Conservation (phyloP, 495 filamentous ascomycete genomes). For the Trichoderma reesei region DNA sequence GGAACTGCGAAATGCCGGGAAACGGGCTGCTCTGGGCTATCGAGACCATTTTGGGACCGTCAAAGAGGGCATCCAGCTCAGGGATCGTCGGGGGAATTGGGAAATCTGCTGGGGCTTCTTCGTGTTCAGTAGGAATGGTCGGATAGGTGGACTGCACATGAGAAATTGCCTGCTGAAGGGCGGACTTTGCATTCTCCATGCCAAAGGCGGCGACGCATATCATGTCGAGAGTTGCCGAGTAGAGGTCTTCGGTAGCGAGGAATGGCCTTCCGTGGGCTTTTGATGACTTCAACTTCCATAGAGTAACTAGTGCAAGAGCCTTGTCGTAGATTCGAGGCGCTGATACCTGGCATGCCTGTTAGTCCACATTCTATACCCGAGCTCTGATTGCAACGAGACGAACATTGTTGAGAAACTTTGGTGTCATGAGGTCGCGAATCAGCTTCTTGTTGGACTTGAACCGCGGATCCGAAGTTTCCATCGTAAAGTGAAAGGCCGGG, state of each 20-base stretch:
- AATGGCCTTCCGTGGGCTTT: conserved; percentile 22
- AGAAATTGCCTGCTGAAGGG: not conserved
- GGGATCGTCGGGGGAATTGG: not conserved
- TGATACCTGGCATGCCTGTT: conserved; percentile 15
- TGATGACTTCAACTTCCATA: conserved; percentile 20
- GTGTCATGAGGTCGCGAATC: conserved; percentile 18
- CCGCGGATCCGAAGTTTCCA: conserved; percentile 10
- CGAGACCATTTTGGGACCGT: not conserved
- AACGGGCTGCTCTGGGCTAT: not conserved
- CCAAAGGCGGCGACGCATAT: conserved; percentile 23
- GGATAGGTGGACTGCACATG: not conserved
- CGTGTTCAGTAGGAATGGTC: not conserved
- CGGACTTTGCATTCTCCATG: conserved; percentile 3
- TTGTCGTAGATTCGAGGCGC: conserved; percentile 19
- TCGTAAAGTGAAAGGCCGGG: conserved; percentile 13
- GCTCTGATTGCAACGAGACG: not conserved
- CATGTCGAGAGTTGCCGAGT: conserved; percentile 22
- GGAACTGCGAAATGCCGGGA: not conserved
- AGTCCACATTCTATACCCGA: not conserved
- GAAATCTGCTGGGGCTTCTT: not conserved
- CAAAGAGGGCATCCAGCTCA: not conserved
- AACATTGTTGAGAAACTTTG: conserved; percentile 17
- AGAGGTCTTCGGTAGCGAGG: conserved; percentile 20
- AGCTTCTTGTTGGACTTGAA: conserved; percentile 16
- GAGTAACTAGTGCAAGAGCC: conserved; percentile 15